A percentile compares a stretch with the other conserved stretches of the same genome.
Conservation (phyloP, 1,284 basidiomycete genomes). For the Moesziomyces aphidis region DNA sequence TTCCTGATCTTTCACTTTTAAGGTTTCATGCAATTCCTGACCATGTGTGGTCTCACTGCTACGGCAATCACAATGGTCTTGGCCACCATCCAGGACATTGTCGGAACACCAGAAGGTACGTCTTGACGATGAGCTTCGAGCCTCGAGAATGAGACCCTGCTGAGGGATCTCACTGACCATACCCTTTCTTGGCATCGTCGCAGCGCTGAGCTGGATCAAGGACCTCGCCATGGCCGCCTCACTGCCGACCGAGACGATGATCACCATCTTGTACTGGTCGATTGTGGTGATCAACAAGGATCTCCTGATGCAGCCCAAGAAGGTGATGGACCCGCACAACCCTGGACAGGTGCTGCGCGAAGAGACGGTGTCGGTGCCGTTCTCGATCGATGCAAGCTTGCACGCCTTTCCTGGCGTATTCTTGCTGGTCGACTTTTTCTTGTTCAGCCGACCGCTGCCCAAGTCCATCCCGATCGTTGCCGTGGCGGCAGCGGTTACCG, state of each 20-base stretch:
- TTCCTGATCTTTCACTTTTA: background rate
- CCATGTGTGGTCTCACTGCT: constrained; percentile 32
- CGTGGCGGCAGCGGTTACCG: constrained; percentile 6
- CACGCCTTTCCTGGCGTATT: constrained; percentile 57
- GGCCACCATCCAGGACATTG: constrained; percentile 22
- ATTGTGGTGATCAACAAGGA: constrained; percentile 41
- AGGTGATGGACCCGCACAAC: constrained; percentile 43
- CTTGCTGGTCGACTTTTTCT: constrained; percentile 41
- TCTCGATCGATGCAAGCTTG: constrained; percentile 47
- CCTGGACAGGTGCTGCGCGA: constrained; percentile 48
- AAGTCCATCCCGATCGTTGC: constrained; percentile 17
- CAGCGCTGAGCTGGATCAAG: constrained; percentile 29
- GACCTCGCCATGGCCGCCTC: constrained; percentile 23
- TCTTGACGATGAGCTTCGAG: background rate
- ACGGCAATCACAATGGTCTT: constrained; percentile 20
- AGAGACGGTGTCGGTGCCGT: constrained; percentile 41
- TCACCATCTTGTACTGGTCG: constrained; percentile 57
- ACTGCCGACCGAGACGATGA: constrained; percentile 48
- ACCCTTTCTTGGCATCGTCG: background rate
- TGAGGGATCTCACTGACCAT: too few relatives aligned
- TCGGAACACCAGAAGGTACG: constrained; percentile 27
- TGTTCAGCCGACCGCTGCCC: constrained; percentile 27
- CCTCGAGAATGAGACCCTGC: too few relatives aligned
- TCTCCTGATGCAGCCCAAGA: constrained; percentile 43
- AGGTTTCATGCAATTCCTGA: constrained; percentile 42